These are phyloP conservation scores for Microbotryum scabiosae DNA, from an alignment of 1,284 basidiomycete genomes.

Conservation along the genomic window DNA sequence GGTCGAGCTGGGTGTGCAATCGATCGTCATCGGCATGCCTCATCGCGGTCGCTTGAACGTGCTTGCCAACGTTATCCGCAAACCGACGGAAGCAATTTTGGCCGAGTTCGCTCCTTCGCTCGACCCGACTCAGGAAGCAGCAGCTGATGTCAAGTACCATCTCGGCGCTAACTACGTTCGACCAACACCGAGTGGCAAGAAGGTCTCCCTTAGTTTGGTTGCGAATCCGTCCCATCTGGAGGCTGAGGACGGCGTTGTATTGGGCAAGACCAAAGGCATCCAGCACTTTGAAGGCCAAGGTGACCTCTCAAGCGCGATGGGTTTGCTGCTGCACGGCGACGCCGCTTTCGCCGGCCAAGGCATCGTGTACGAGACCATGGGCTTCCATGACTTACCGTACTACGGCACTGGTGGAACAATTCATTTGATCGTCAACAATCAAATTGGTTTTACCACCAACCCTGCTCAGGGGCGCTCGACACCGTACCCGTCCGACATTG, in stretches of 20 bases:
- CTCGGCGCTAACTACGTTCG: constrained; percentile 98
- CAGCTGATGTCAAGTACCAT: constrained; percentile 98
- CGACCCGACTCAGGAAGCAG: constrained; percentile 63
- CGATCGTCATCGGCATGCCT: constrained; percentile 98
- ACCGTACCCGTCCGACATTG: constrained; percentile 97
- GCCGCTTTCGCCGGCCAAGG: constrained; percentile 98
- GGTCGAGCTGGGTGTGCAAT: constrained; percentile 90
- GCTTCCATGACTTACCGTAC: constrained; percentile 87
- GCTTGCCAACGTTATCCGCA: constrained; percentile 95
- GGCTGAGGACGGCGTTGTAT: constrained; percentile 92
- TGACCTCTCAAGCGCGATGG: constrained; percentile 75
- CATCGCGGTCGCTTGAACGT: constrained; percentile 98
- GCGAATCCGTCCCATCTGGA: constrained; percentile 98
- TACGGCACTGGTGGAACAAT: constrained; percentile 98
- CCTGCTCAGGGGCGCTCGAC: constrained; percentile 96
- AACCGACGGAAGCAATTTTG: constrained; percentile 95
- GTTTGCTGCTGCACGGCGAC: constrained; percentile 92
- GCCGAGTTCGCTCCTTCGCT: constrained; percentile 85
- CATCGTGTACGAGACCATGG: constrained; percentile 99
- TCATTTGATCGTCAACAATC: constrained; percentile 98
- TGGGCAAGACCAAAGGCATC: constrained; percentile 93
- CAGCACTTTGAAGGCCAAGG: constrained; percentile 85
- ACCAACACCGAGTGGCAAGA: constrained; percentile 95
- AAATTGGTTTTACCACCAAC: constrained; percentile 99
- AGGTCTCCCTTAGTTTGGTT: constrained; percentile 92